These are phyloP conservation scores for Pseudogymnoascus pannorum DNA, from an alignment of 2,329 filamentous ascomycete species.

Conservation along the genomic window DNA sequence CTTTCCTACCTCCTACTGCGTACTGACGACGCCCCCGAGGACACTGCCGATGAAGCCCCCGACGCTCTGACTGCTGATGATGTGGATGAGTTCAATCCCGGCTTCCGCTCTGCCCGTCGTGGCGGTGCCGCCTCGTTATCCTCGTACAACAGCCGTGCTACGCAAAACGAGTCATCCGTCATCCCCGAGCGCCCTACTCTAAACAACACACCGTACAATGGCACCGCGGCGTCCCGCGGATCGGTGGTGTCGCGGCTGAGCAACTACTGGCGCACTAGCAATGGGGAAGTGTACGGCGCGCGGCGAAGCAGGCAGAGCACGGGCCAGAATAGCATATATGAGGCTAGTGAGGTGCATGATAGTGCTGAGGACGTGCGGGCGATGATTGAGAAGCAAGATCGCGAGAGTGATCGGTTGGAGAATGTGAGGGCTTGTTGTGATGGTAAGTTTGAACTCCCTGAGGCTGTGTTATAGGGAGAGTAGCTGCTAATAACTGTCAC, in stretches of 20 bases:
- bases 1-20: constrained; percentile 85
- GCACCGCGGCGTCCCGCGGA: constrained; percentile 19
- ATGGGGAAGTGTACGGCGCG: constrained; percentile 38
- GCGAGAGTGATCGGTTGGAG: constrained; percentile 73
- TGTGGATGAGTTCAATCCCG: constrained; percentile 75
- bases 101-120: constrained; percentile 36
- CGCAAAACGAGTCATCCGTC: constrained; percentile 56
- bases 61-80: constrained; percentile 50
- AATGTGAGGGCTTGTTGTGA: constrained; percentile 97
- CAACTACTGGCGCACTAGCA: constrained; percentile 41
- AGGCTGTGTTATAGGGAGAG: constrained; percentile 12
- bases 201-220: constrained; percentile 31
- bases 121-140: constrained; percentile 60
- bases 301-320: constrained; percentile 45
- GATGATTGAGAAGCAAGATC: constrained; percentile 71
- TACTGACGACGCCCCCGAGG: constrained; percentile 50
- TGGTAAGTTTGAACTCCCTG: constrained; percentile 52
- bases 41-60: constrained; percentile 51
- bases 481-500: constrained; percentile 6
- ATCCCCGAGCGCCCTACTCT: constrained; percentile 31
- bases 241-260: constrained; percentile 47
- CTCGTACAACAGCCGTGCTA: constrained; percentile 71
- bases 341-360: constrained; percentile 55
- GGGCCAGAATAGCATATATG: constrained; percentile 42
- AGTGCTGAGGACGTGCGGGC: constrained; percentile 76